Conservation (phyloP, 2,329 filamentous ascomycete genomes). For the Teratosphaeria nubilosa region DNA sequence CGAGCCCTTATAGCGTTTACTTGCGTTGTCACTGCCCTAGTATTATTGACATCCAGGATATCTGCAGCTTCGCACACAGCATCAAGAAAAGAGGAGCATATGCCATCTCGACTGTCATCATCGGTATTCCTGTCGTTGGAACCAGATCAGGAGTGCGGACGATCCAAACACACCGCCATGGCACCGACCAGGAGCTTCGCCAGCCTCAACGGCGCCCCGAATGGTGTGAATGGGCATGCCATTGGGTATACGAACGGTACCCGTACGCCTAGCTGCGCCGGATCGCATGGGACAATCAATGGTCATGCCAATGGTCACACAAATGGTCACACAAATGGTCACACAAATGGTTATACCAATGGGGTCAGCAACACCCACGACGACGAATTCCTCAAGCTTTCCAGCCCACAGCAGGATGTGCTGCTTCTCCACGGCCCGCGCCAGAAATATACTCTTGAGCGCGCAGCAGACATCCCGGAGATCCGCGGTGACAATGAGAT, state of each 20-base stretch:
- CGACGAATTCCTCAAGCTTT: slow-evolving; percentile 23
- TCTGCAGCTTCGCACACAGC: background rate
- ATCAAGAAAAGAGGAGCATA: slow-evolving; percentile 1
- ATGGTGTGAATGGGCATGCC: background rate
- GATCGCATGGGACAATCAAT: slow-evolving; percentile 1
- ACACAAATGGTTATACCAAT: slow-evolving; percentile 8
- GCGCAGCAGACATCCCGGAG: slow-evolving; percentile 20
- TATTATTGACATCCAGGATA: background rate
- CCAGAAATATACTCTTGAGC: slow-evolving; percentile 26
- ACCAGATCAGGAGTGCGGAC: slow-evolving; percentile 19
- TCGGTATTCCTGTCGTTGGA: slow-evolving; percentile 18
- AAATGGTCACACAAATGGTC: slow-evolving; percentile 10
- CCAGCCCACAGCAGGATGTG: slow-evolving; percentile 23
- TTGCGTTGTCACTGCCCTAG: background rate
- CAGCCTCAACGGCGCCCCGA: slow-evolving; percentile 1
- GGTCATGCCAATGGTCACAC: no score
- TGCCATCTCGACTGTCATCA: slow-evolving; percentile 15
- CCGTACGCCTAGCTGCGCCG: background rate
- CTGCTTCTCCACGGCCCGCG: slow-evolving; percentile 26
- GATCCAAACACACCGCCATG: slow-evolving; percentile 1
- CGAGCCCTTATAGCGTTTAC: background rate
- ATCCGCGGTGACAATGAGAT: slow-evolving; percentile 41
- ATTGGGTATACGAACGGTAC: slow-evolving; percentile 6
- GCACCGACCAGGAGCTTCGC: background rate
- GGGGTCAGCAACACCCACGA: slow-evolving; percentile 3